A percentile compares a stretch with the other conserved stretches of the same genome.
These are phyloP conservation scores for Pochonia chlamydosporia DNA, from an alignment of 2,329 filamentous ascomycete genomes.

Conservation along the genomic window DNA sequence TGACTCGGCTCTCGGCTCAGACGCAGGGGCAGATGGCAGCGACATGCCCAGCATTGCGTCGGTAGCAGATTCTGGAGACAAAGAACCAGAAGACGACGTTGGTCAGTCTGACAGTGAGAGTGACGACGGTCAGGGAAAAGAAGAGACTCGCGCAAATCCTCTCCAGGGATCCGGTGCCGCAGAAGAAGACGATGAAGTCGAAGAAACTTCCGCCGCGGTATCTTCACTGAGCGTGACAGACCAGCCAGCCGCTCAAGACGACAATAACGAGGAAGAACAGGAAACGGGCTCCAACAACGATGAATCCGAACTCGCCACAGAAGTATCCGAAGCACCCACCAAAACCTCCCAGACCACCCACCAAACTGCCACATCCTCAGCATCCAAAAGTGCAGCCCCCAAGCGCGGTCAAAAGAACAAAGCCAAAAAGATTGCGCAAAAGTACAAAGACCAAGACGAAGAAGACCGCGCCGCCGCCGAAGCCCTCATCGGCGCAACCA, in stretches of 20 bases:
- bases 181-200: constrained; percentile 20
- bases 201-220: constrained; percentile 18
- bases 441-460: constrained; percentile 92
- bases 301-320: constrained; percentile 8
- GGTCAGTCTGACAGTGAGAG: constrained; percentile 23
- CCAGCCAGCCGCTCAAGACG: constrained; percentile 6
- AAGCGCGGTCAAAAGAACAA: constrained; percentile 77
- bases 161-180: constrained; percentile 24
- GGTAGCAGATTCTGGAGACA: constrained; percentile 19
- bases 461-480: constrained; percentile 84
- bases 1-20: constrained; percentile 11
- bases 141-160: constrained; percentile 29
- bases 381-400: constrained; percentile 34
- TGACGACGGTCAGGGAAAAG: constrained; percentile 23
- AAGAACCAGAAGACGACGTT: constrained; percentile 16
- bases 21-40: constrained; percentile 13
- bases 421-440: constrained; percentile 78
- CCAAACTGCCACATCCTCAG: not conserved
- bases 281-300: constrained; percentile 6
- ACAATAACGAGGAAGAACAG: constrained; percentile 18
- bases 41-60: not conserved
- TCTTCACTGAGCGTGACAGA: constrained; percentile 18
- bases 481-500: constrained; percentile 73
- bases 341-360: constrained; percentile 7
- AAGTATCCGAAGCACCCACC: constrained; percentile 14